phyloP scores from a whole-genome alignment of 805 yeast genomes.

The Nakazawaea wyomingensis region DNA sequence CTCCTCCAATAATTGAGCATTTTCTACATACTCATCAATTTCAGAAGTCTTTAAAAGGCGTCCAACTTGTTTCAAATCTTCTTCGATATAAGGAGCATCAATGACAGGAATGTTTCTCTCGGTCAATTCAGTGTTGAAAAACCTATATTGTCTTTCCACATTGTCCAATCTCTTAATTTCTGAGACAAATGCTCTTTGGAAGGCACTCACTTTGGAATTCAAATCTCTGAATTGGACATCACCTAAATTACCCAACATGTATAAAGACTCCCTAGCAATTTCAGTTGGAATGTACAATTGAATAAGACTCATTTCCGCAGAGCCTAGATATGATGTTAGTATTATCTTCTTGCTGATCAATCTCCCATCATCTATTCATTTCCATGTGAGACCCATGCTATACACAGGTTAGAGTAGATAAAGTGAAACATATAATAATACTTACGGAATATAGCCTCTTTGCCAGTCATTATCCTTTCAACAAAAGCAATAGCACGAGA shows the following conservation, averaged over 20 bases:
- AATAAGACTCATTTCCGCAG: slow-evolving; percentile 95
- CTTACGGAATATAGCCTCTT: slow-evolving; percentile 7
- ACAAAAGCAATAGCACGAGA: not conserved
- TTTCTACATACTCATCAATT: slow-evolving; percentile 65
- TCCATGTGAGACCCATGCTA: too few species aligned
- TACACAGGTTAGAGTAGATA: too few species aligned
- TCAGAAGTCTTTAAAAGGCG: slow-evolving; percentile 34
- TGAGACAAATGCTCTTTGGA: slow-evolving; percentile 86
- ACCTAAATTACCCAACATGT: slow-evolving; percentile 82
- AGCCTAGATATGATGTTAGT: slow-evolving; percentile 37
- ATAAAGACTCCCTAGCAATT: slow-evolving; percentile 79
- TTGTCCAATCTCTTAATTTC: slow-evolving; percentile 83
- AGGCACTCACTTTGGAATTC: slow-evolving; percentile 72
- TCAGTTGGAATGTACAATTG: slow-evolving; percentile 91
- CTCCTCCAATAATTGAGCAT: slow-evolving; percentile 64
- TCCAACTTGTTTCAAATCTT: slow-evolving; percentile 4
- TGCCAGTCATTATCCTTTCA: not conserved
- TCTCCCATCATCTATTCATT: too few species aligned
- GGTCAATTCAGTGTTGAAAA: slow-evolving; percentile 43
- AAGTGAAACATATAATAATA: not conserved
- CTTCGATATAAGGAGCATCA: slow-evolving; percentile 11
- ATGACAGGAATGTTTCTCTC: slow-evolving; percentile 38
- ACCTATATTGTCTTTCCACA: slow-evolving; percentile 78
- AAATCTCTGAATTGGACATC: slow-evolving; percentile 84
- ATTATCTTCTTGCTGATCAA: too few species aligned